Evolutionary conservation across 257 asterid species (phyloP), one percentile per base, ranked within the genome.

Genomic region (Solanum pinnatisectum): DNA sequence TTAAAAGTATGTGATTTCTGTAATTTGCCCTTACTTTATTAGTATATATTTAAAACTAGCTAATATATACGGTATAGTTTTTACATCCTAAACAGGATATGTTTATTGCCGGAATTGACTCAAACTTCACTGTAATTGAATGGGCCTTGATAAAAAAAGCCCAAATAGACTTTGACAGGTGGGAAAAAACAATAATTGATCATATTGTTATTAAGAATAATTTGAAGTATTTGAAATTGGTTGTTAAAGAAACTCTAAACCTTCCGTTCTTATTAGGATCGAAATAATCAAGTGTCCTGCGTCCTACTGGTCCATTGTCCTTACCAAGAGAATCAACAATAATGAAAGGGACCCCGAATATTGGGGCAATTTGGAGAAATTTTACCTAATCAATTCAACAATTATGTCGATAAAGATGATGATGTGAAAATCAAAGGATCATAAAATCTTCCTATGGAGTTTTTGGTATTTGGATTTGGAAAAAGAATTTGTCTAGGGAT

Each of bases 401-500:
- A 59, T 59, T 59, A 59, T 22, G 25, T 59, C 12, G 27, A 1
- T 59, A 59, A 1, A 13, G 27, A 59, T 22, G 27, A 59, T 22
- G 13, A 8, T 59, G 67, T 22, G 67, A 22, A 20, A 59, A 22
- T 59, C 25, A 59, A 59, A 59, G 27, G 67, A 59, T 59, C 2
- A 59, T 59, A 59, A 22, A 59, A 20, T 59, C 25, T 90, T 56
- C 14, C 22, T 6, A 90, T 87, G 3, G 37, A 89, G 71, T 63
- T 63, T 63, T 9, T 63, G 30, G 32, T 14, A 10, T 23, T 23
- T 63, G 15, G 71, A 63, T 23, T 63, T n/a, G 32, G 71, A 23
- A 63, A 63, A 65, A 65, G 92, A 39, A 85, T 89, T 23, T 90
- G 92, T 52, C 92, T 91, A 0, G 92, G 92, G 2, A 37, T 89